Evolutionary conservation across 2,329 filamentous ascomycete species (phyloP), one percentile per base, ranked within the genome.

Genomic region (Fonsecaea pedrosoi): DNA sequence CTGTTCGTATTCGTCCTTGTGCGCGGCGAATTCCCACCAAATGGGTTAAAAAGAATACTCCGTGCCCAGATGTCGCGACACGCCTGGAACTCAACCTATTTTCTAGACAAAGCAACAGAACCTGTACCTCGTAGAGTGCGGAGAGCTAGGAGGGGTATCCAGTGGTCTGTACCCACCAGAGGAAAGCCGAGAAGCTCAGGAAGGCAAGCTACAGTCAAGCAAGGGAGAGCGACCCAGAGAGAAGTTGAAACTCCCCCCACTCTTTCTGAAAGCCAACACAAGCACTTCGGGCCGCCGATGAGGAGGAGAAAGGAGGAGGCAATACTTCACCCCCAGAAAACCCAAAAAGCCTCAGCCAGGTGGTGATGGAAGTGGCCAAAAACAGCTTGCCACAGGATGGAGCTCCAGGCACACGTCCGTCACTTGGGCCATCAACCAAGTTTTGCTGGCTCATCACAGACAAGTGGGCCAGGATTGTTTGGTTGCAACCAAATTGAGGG

Each of bases 381-480:
- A 15, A 30, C 9, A 13, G n/a, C 25, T 42, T 50, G 57, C 57
- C 37, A 48, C 57, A 45, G 57, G 18, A 50, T 30, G 30, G 13
- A 25, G 32, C 40, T 37, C n/a, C 40, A 13, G 34, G 57, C 57
- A 50, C 57, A 35, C 34, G 25, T 34, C 57, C 42, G 30, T 50
- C 57, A 59, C 57, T 10, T 13, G 35, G n/a, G 13, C 55, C 21
- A 30, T 54, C 35, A 48, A 53, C 21, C 60, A 62, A 42, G 45
- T 60, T 60, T 64, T 64, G 12, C 32, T 21, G 55, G 18, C 55
- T 60, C 56, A 60, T 65, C 62, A 65, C 62, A 54, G 42, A 54
- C 56, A 55, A 56, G 60, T 55, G 60, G 50, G 35, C 10, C 57
- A 61, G 21, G 35, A 50, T 1, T 54, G 6, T 35, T 40, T 56